phyloP scores from a whole-genome alignment of 768 basidiomycete genomes.

The Podaxis sp. region DNA sequence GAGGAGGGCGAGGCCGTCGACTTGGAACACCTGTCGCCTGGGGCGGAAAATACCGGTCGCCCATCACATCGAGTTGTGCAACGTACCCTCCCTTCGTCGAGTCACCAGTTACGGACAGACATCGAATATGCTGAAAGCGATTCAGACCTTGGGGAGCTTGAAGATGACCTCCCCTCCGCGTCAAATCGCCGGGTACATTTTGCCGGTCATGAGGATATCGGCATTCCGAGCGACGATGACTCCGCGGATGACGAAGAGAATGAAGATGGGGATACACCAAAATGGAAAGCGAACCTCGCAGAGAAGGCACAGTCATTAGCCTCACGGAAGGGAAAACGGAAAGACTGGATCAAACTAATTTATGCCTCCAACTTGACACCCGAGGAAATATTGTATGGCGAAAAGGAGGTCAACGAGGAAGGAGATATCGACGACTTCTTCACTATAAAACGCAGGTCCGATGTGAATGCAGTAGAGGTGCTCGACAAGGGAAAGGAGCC shows the following conservation, averaged over 20 bases:
- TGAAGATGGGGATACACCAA: conserved; percentile 44
- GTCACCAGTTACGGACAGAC: conserved; percentile 33
- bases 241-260: conserved; percentile 37
- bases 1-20: conserved; percentile 20
- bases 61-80: conserved; percentile 39
- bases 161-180: conserved; percentile 22
- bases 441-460: conserved; percentile 41
- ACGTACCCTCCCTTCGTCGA: conserved; percentile 33
- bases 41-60: conserved; percentile 46
- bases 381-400: conserved; percentile 54
- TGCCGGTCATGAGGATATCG: conserved; percentile 35
- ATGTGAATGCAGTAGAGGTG: conserved; percentile 39
- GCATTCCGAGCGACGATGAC: conserved; percentile 49
- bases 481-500: conserved; percentile 69
- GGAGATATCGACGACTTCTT: conserved; percentile 60
- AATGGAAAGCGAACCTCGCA: conserved; percentile 72
- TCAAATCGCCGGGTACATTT: conserved; percentile 32
- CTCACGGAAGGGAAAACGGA: conserved; percentile 36
- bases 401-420: conserved; percentile 20
- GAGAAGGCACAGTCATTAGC: conserved; percentile 37
- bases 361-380: conserved; percentile 70
- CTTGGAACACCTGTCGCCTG: conserved; percentile 12
- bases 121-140: conserved; percentile 76
- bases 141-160: conserved; percentile 59
- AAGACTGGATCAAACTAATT: conserved; percentile 83